Conservation (phyloP, 2,329 filamentous ascomycete species). For the Sarocladium brachiariae region DNA sequence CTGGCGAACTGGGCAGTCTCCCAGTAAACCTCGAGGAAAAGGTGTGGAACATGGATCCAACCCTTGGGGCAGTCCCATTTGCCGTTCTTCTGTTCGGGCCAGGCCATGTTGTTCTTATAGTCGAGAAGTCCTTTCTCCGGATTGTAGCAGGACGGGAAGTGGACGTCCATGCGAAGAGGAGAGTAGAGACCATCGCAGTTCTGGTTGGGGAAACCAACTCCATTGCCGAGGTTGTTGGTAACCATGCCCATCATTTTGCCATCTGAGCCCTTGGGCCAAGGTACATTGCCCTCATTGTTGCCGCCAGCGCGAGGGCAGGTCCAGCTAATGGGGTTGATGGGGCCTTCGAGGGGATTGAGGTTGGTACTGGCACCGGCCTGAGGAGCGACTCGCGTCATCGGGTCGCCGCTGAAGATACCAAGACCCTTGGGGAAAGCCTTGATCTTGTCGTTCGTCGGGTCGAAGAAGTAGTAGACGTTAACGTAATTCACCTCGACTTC, state of each 20-base stretch:
- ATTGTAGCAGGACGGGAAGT: conserved; percentile 71
- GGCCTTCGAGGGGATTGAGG: conserved; percentile 44
- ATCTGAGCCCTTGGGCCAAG: conserved; percentile 48
- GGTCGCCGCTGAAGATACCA: conserved; percentile 63
- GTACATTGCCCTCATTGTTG: conserved; percentile 39
- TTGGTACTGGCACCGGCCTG: conserved; percentile 40
- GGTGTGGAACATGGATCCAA: conserved; percentile 47
- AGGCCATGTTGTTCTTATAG: conserved; percentile 60
- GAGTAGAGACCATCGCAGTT: conserved; percentile 59
- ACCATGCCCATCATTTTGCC: conserved; percentile 48
- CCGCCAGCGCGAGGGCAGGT: conserved; percentile 48
- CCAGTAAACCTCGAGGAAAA: conserved; percentile 57
- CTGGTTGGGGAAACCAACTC: conserved; percentile 61
- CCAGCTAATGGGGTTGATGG: conserved; percentile 49
- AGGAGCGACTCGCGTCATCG: conserved; percentile 51
- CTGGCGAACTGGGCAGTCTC: conserved; percentile 45
- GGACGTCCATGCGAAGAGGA: conserved; percentile 58
- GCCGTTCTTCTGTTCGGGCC: conserved; percentile 47
- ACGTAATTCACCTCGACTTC: conserved; percentile 64
- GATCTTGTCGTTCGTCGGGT: conserved; percentile 57
- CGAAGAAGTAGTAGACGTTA: conserved; percentile 72
- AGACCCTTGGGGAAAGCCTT: conserved; percentile 64
- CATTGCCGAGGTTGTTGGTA: conserved; percentile 48
- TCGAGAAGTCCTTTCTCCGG: conserved; percentile 51
- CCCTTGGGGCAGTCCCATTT: conserved; percentile 48